These are phyloP conservation scores for Cylindricascospora bacillispora DNA, from an alignment of 1,139 yeast genomes.

Conservation along the genomic window DNA sequence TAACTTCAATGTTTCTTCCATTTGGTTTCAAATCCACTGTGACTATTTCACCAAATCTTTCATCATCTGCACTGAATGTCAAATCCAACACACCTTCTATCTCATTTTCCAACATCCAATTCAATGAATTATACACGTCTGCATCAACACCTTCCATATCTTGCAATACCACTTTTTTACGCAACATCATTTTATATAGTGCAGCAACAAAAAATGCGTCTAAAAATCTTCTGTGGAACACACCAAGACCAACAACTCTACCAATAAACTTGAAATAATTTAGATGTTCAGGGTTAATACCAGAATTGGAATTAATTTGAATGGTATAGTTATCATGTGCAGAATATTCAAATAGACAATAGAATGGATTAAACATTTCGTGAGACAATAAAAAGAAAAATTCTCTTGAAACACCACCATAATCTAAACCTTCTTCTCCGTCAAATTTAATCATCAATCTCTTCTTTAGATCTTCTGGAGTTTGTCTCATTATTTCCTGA, in stretches of 20 bases:
- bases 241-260: slow-evolving; percentile 94
- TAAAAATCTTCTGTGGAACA: slow-evolving; percentile 92
- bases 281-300: slow-evolving; percentile 93
- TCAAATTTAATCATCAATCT: slow-evolving; percentile 96
- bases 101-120: slow-evolving; percentile 93
- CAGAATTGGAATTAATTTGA: slow-evolving; percentile 97
- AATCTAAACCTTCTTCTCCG: slow-evolving; percentile 98
- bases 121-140: slow-evolving; percentile 84
- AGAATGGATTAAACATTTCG: slow-evolving; percentile 97
- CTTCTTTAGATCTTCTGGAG: slow-evolving; percentile 95
- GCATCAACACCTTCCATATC: slow-evolving; percentile 99
- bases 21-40: slow-evolving; percentile 82
- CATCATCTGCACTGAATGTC: slow-evolving; percentile 92
- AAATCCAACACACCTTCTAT: slow-evolving; percentile 76
- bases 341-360: slow-evolving; percentile 91
- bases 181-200: slow-evolving; percentile 92
- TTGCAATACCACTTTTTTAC: slow-evolving; percentile 84
- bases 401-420: slow-evolving; percentile 98
- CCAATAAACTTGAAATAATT: slow-evolving; percentile 97
- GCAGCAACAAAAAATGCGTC: slow-evolving; percentile 99
- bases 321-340: slow-evolving; percentile 96
- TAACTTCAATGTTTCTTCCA: slow-evolving; percentile 81
- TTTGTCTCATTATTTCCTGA: slow-evolving; percentile 97
- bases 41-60: slow-evolving; percentile 86
- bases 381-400: slow-evolving; percentile 91